phyloP scores from a whole-genome alignment of 2,329 filamentous ascomycete species.

The Torrubiella hemipterigena region DNA sequence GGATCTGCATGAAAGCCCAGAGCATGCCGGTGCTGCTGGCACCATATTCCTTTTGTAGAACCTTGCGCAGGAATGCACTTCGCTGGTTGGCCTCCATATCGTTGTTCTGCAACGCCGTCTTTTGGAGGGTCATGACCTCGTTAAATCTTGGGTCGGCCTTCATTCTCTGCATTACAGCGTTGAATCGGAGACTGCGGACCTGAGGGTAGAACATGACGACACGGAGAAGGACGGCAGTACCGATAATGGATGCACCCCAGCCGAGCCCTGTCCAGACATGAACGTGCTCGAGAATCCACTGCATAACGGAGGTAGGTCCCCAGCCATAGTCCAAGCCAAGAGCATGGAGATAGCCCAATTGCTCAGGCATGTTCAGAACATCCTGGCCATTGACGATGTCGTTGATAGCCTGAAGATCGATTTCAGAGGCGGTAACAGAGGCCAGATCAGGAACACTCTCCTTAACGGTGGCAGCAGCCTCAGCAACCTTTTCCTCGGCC shows the following conservation, averaged over 20 bases:
- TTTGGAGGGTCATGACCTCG: conserved; percentile 36
- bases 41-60: conserved; percentile 23
- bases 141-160: conserved; percentile 39
- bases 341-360: conserved; percentile 69
- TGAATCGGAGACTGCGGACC: conserved; percentile 19
- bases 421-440: conserved; percentile 14
- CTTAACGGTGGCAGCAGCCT: conserved; percentile 10
- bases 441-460: conserved; percentile 9
- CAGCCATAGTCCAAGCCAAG: conserved; percentile 82
- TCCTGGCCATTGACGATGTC: conserved; percentile 25
- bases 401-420: conserved; percentile 21
- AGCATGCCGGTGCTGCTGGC: conserved; percentile 20
- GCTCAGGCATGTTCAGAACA: conserved; percentile 53
- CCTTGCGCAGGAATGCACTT: conserved; percentile 20
- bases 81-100: conserved; percentile 30
- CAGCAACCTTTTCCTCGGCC: conserved; percentile 6
- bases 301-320: conserved; percentile 61
- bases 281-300: conserved; percentile 70
- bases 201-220: conserved; percentile 51
- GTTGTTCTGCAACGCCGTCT: conserved; percentile 22
- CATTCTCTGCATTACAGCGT: conserved; percentile 49
- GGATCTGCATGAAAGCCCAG: conserved; percentile 34
- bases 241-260: conserved; percentile 69
- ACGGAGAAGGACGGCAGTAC: conserved; percentile 54
- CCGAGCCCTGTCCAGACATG: conserved; percentile 66